Evolutionary conservation across 495 filamentous ascomycete species (phyloP), one percentile per base, ranked within the genome.

Genomic region (Recurvomyces mirabilis): DNA sequence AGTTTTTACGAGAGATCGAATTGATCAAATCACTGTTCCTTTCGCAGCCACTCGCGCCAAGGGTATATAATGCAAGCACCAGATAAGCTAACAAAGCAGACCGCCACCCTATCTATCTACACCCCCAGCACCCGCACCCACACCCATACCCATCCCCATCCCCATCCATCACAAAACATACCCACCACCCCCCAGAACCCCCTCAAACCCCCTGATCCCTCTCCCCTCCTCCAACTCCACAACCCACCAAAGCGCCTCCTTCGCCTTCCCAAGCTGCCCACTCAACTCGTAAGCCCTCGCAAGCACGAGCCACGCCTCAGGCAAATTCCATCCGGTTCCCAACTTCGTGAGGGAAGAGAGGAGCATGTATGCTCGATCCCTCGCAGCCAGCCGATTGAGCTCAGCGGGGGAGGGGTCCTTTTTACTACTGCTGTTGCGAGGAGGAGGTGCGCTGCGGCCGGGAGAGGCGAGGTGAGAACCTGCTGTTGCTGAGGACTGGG

Each of bases 281-380:
- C 81, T 79, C 43, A 79, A 76, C 63, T 95, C 89, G 52, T 93
- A 83, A 34, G 79, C 86, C 49, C 84, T 67, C 1, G 91, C 85
- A 13, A 98, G 72, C 9, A 79, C 77, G 55, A 81, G 87, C 91
- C 91, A 98, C 15, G 88, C 91, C 58, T 94, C 91, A n/a, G 79
- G 77, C 55, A 79, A 74, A 60, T 94, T 85, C 93, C 93, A 96
- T 4, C 87, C 88, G 21, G 65, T 69, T n/a, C 87, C 87, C 2
- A 84, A 72, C 64, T 83, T 88, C 1, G 86, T 94, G 42, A 96
- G 69, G 1, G 73, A 71, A 6, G 78, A 80, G 0, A 98, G 73
- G 32, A 96, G 70, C 11, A 75, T 79, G 56, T 84, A 85, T 1
- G 93, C 91, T 15, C 93, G 73, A 56, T 96, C 88, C 22, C 86